Evolutionary conservation across 2,329 filamentous ascomycete species (phyloP).

Genomic region (Mycosphaerella sp.): DNA sequence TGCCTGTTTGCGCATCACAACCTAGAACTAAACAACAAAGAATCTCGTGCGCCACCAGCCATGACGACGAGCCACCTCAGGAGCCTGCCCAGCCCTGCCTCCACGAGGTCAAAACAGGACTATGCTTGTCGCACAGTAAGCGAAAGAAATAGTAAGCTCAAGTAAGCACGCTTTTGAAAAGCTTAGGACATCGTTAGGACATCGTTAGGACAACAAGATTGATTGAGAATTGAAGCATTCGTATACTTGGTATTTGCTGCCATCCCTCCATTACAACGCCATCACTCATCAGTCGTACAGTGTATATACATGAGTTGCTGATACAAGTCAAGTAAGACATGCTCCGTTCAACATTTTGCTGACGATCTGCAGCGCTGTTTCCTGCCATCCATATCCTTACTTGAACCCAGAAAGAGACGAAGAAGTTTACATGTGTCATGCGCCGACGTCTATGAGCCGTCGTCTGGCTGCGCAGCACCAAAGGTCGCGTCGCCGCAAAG

Average conservation of each 20-base stretch:
- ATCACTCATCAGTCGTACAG: conserved; percentile 9
- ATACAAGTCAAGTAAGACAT: neutral
- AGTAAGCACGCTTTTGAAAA: too few relatives aligned
- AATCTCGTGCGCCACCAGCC: neutral
- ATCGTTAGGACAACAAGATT: neutral
- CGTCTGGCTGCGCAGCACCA: conserved; percentile 28
- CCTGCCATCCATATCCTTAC: neutral
- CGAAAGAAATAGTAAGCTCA: too few relatives aligned
- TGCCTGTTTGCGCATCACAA: too few relatives aligned
- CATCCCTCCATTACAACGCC: conserved; percentile 5
- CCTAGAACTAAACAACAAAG: too few relatives aligned
- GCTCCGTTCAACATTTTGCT: neutral
- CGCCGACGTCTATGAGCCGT: conserved; percentile 24
- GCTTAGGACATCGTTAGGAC: too few relatives aligned
- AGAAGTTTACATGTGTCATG: neutral
- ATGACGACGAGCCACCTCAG: neutral
- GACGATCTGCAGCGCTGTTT: neutral
- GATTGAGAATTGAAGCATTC: neutral
- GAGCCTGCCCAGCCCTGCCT: neutral
- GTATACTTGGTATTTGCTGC: neutral
- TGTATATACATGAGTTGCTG: conserved; percentile 12
- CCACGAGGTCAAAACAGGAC: conserved; percentile 8
- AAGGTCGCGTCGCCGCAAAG: conserved; percentile 29
- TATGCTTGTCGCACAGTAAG: neutral
- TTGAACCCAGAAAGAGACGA: neutral